phyloP scores from a whole-genome alignment of 148 eudicot species.

The Chenopodium formosanum region DNA sequence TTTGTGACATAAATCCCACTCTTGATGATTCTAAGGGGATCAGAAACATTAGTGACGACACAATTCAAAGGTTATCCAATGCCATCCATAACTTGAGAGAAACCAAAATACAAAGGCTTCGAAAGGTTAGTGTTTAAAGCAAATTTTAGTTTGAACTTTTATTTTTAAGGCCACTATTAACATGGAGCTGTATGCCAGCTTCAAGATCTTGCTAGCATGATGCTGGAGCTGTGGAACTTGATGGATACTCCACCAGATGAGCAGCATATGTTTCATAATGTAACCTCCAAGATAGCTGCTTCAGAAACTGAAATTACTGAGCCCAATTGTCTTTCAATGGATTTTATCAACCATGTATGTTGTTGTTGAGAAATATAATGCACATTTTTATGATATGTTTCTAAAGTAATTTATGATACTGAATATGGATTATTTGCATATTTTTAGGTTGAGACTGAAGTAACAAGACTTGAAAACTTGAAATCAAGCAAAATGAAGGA shows the following conservation, averaged over 20 bases:
- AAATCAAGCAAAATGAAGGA: slow-evolving; percentile 82
- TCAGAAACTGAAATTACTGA: slow-evolving; percentile 65
- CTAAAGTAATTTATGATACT: neutral
- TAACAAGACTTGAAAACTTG: slow-evolving; percentile 56
- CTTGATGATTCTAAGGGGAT: slow-evolving; percentile 50
- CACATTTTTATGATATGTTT: too few relatives aligned
- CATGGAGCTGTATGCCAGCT: slow-evolving; percentile 37
- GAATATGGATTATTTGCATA: neutral
- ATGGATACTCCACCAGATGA: slow-evolving; percentile 81
- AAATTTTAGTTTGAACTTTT: neutral
- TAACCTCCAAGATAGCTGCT: slow-evolving; percentile 63
- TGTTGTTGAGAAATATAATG: neutral
- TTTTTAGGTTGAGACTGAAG: slow-evolving; percentile 75
- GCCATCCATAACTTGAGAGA: slow-evolving; percentile 48
- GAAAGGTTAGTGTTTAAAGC: slow-evolving; percentile 41
- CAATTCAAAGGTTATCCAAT: slow-evolving; percentile 48
- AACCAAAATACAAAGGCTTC: slow-evolving; percentile 58
- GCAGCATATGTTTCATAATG: slow-evolving; percentile 60
- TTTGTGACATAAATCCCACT: slow-evolving; percentile 53
- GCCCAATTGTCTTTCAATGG: slow-evolving; percentile 47
- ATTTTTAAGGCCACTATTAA: slow-evolving; percentile 6
- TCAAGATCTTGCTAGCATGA: slow-evolving; percentile 72
- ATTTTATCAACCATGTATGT: slow-evolving; percentile 50
- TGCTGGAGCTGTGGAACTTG: slow-evolving; percentile 83
- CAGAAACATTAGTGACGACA: slow-evolving; percentile 42